Evolutionary conservation across 371 early-diverging fungal species (phyloP).

Genomic region (Funneliformis caledonium): DNA sequence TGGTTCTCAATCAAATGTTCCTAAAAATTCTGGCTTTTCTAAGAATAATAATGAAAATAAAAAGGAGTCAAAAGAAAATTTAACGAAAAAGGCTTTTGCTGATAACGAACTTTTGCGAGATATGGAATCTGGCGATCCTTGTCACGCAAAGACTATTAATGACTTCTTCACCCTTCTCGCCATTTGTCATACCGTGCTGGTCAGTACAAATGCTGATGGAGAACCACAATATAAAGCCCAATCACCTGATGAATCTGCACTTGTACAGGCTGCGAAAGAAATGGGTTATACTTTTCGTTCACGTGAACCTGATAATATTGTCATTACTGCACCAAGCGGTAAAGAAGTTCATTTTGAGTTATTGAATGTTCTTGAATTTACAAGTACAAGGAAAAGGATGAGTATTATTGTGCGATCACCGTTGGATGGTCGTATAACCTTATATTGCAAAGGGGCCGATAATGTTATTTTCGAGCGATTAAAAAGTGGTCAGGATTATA

Average conservation of each 20-base stretch:
- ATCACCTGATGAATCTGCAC: slow-evolving; percentile 85
- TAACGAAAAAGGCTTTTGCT: not conserved
- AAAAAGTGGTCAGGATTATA: slow-evolving; percentile 52
- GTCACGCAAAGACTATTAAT: slow-evolving; percentile 48
- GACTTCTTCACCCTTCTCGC: slow-evolving; percentile 65
- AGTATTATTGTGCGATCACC: slow-evolving; percentile 53
- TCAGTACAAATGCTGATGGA: slow-evolving; percentile 51
- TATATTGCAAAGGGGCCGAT: slow-evolving; percentile 74
- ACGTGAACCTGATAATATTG: slow-evolving; percentile 51
- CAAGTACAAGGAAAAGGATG: slow-evolving; percentile 59
- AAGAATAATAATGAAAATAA: slow-evolving; percentile 42
- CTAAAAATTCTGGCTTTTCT: slow-evolving; percentile 30
- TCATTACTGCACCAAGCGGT: slow-evolving; percentile 43
- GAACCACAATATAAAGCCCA: slow-evolving; percentile 68
- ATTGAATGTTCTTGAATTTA: slow-evolving; percentile 56
- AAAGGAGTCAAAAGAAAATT: not conserved
- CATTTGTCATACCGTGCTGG: slow-evolving; percentile 71
- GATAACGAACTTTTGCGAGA: slow-evolving; percentile 8
- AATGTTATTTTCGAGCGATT: slow-evolving; percentile 53
- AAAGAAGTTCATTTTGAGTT: slow-evolving; percentile 46
- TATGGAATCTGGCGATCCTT: slow-evolving; percentile 40
- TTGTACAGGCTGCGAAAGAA: slow-evolving; percentile 74
- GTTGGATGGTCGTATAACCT: slow-evolving; percentile 47
- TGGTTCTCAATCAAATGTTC: not conserved
- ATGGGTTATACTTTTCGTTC: slow-evolving; percentile 69